Base-by-base conservation (phyloP, 2,329 filamentous ascomycete species). In the Periglandula ipomoeae region DNA sequence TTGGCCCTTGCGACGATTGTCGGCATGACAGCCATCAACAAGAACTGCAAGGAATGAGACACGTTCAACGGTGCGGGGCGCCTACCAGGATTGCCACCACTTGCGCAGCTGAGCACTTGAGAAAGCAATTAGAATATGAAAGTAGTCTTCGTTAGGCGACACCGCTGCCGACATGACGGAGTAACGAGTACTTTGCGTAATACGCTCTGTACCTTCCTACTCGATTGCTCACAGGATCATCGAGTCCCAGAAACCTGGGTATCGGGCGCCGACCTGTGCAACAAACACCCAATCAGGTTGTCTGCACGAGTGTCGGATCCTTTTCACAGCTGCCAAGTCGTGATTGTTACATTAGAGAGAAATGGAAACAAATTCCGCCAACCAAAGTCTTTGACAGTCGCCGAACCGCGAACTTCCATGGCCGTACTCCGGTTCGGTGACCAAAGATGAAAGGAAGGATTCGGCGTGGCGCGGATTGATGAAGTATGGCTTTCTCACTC, bases 201-300 rank as follows among this genome's bases (percentile, higher is more conserved):
- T 27, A 27, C 26, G 5, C 6, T 27, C 5, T 27, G 26, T 27
- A 27, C 26, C 5, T 32, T 11, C 30, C 30, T 11, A 32, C 20
- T 40, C 19, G 24, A 40, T 32, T 32, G 45, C 19, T 19, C 32
- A 26, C 37, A 19, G 20, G 22, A 37, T 37, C 27, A 38, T 4
- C 37, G 19, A 47, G 20, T 45, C 49, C 45, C 49, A 45, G 49
- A 30, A 48, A 48, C 45, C 49, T 50, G 49, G 45, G 20, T 45
- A 41, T 26, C 34, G 49, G 46, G 35, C 40, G 34, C 35, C 40
- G 42, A 50, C 11, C 13, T 20, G 45, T 47, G 37, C 45, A 40
- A 47, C 43, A 27, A 10, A 32, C 30, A 38, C 26, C 26, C 17
- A 22, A 23, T 22, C 23, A 13, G 38, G 38, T 41, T 41, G 20